phyloP scores from a whole-genome alignment of 352 stramenopile genomes.

The Halophytophthora batemanensis region DNA sequence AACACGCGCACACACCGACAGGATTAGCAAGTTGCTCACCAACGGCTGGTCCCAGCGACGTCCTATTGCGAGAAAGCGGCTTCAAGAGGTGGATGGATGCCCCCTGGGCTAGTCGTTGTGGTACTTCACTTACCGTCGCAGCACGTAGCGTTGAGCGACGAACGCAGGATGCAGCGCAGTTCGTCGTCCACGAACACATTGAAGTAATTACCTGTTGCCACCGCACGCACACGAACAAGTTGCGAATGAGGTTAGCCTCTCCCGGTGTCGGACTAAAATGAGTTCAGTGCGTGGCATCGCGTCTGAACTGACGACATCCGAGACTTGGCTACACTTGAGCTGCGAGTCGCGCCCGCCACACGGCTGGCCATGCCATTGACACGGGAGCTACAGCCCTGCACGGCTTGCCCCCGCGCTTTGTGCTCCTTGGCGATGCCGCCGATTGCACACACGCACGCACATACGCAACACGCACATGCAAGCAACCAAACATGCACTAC shows the following conservation, averaged over 20 bases:
- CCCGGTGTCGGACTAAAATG: slow-evolving; percentile 30
- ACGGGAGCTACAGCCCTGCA: no score
- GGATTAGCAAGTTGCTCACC: no score
- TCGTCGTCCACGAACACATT: slow-evolving; percentile 82
- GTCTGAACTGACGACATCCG: slow-evolving; percentile 7
- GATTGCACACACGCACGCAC: no score
- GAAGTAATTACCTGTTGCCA: slow-evolving; percentile 76
- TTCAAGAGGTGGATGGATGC: neutral
- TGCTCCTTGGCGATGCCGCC: no score
- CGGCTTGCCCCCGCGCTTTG: no score
- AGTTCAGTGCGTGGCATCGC: slow-evolving; percentile 39
- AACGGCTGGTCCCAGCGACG: no score
- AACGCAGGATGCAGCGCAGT: slow-evolving; percentile 74
- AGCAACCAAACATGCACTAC: slow-evolving; percentile 5
- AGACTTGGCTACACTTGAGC: no score
- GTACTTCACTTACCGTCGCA: slow-evolving; percentile 55
- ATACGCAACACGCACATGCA: neutral
- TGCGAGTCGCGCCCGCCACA: no score
- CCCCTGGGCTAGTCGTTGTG: neutral
- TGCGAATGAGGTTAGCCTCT: neutral
- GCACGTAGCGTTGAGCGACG: slow-evolving; percentile 71
- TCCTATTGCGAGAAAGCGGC: neutral
- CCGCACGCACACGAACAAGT: neutral
- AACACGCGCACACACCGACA: slow-evolving; percentile 1
- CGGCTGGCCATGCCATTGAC: no score